These are phyloP conservation scores for Entomortierella chlamydospora DNA, from an alignment of 192 early-diverging fungal genomes.

Conservation along the genomic window DNA sequence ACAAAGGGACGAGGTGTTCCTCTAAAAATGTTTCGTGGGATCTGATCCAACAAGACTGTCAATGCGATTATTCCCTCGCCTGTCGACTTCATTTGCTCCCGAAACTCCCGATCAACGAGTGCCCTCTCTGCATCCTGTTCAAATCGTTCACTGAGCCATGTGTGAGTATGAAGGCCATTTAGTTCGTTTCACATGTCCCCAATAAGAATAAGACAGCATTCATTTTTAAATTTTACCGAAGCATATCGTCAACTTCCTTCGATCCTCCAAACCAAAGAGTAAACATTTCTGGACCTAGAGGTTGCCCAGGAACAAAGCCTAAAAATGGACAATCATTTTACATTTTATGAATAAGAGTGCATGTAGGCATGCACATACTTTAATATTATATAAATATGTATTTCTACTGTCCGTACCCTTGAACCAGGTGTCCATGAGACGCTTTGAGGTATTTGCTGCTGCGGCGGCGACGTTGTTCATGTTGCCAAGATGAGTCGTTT, in stretches of 20 bases:
- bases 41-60: slow-evolving; percentile 70
- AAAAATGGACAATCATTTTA: neutral
- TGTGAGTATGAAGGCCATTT: too few relatives aligned
- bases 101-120: slow-evolving; percentile 20
- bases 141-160: slow-evolving; percentile 24
- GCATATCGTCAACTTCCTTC: slow-evolving; percentile 29
- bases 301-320: slow-evolving; percentile 39
- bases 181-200: too few relatives aligned
- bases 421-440: slow-evolving; percentile 37
- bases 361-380: too few relatives aligned
- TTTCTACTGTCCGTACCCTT: slow-evolving; percentile 15
- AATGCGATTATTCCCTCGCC: slow-evolving; percentile 41
- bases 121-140: slow-evolving; percentile 30
- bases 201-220: neutral
- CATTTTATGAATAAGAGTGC: too few relatives aligned
- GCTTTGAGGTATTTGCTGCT: slow-evolving; percentile 24
- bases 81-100: slow-evolving; percentile 6
- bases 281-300: slow-evolving; percentile 12
- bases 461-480: slow-evolving; percentile 11
- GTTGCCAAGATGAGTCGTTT: neutral
- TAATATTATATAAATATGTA: neutral
- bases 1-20: slow-evolving; percentile 63
- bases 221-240: slow-evolving; percentile 5
- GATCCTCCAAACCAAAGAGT: slow-evolving; percentile 18
- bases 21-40: slow-evolving; percentile 75